phyloP scores from a whole-genome alignment of 208 protist genomes.

The Trypanosoma lewisi region DNA sequence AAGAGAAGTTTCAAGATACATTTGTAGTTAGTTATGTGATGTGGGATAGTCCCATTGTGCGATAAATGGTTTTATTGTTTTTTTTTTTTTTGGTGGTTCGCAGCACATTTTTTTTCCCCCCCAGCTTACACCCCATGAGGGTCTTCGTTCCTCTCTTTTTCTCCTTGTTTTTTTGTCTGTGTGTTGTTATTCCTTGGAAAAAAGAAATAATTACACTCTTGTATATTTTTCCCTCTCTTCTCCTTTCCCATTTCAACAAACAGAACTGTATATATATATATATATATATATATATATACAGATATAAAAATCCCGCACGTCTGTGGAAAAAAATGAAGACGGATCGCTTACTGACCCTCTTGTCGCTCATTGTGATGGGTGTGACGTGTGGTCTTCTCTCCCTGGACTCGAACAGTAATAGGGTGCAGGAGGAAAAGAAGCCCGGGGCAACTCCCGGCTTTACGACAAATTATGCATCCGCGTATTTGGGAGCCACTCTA shows the following conservation, averaged over 20 bases:
- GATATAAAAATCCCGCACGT: too few species aligned
- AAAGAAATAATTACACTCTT: neutral
- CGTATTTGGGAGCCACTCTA: constrained; percentile 35
- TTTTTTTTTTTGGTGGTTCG: constrained; percentile 5
- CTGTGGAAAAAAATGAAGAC: constrained; percentile 17
- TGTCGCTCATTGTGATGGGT: constrained; percentile 7
- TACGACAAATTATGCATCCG: constrained; percentile 44
- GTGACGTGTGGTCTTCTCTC: neutral
- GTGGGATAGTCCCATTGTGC: neutral
- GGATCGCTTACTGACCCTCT: constrained; percentile 2
- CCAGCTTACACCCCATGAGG: too few species aligned
- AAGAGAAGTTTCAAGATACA: neutral
- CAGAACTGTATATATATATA: neutral
- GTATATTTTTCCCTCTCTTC: neutral
- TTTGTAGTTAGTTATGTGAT: neutral
- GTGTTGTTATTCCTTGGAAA: neutral
- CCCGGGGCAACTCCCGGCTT: constrained; percentile 7
- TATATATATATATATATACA: constrained; percentile 6
- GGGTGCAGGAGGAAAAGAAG: constrained; percentile 4
- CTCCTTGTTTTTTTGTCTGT: neutral
- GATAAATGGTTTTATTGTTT: neutral
- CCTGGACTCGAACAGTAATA: neutral
- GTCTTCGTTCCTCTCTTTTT: neutral
- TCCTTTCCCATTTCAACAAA: too few species aligned
- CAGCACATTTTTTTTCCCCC: neutral